Percentiles rank a stretch among this genome's conserved stretches.
phyloP scores from a whole-genome alignment of 2,329 filamentous ascomycete genomes.

The Pseudogymnoascus sp. region DNA sequence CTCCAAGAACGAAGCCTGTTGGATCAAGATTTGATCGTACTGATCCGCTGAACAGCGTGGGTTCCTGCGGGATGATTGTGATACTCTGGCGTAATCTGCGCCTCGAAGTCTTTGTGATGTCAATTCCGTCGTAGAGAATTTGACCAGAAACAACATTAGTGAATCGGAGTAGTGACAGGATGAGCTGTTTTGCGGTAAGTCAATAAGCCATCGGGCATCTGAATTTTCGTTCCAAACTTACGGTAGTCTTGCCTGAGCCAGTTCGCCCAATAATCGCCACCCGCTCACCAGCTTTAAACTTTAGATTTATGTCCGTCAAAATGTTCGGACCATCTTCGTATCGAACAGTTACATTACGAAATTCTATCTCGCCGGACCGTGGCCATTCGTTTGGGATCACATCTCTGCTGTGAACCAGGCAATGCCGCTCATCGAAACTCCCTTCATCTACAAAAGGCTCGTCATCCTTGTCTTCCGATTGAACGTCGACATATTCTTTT shows the following conservation, averaged over 20 bases:
- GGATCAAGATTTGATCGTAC: conserved; percentile 60
- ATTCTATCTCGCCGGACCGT: conserved; percentile 43
- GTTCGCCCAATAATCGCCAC: conserved; percentile 78
- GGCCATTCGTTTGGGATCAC: conserved; percentile 41
- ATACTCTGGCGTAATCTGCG: conserved; percentile 55
- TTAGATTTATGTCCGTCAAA: conserved; percentile 37
- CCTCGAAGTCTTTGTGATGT: conserved; percentile 53
- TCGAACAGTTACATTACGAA: conserved; percentile 45
- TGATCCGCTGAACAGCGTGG: conserved; percentile 57
- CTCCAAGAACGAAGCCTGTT: conserved; percentile 27
- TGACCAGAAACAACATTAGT: conserved; percentile 47
- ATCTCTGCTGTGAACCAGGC: too few relatives aligned
- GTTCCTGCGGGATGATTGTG: conserved; percentile 62
- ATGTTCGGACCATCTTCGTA: conserved; percentile 45
- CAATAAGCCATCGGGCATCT: too few relatives aligned
- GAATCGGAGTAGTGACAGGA: conserved; percentile 47
- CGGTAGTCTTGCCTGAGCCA: conserved; percentile 74
- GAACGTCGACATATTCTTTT: conserved; percentile 43
- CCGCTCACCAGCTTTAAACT: conserved; percentile 55
- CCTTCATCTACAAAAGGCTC: conserved; percentile 14
- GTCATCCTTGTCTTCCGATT: conserved; percentile 41
- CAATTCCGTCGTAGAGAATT: conserved; percentile 55
- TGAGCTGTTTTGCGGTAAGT: too few relatives aligned
- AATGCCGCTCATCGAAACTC: too few relatives aligned
- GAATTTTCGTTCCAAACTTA: conserved; percentile 43